These are phyloP conservation scores for Tylopilus vinaceipallidus DNA, from an alignment of 768 basidiomycete species.

Conservation along the genomic window DNA sequence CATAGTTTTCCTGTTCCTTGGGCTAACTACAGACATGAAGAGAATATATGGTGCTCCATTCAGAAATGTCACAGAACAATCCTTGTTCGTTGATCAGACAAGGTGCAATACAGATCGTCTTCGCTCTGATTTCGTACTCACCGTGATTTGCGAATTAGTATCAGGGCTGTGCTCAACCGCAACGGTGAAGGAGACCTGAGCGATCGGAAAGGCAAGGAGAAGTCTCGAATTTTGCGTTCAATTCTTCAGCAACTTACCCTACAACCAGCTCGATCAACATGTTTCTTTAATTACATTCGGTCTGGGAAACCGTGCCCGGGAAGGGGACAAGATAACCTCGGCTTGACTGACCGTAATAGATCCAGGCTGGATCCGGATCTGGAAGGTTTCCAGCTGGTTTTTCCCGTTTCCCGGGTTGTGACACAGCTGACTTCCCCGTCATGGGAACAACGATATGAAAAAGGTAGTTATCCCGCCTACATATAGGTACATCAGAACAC, in stretches of 20 bases:
- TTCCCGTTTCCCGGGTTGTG: not conserved
- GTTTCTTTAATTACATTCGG: not conserved
- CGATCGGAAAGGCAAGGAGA: not conserved
- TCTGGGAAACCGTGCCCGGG: not conserved
- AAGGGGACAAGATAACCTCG: not conserved
- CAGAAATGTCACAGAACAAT: not conserved
- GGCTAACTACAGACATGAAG: constrained; percentile 14
- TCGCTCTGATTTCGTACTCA: not conserved
- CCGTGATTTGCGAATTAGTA: not conserved
- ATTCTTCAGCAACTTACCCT: not conserved
- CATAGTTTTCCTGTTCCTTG: constrained; percentile 17
- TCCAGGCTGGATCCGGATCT: not conserved
- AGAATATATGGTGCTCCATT: constrained; percentile 11
- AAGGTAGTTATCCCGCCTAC: not conserved
- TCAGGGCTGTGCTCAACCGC: not conserved
- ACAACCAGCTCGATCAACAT: not conserved
- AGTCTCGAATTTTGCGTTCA: not conserved
- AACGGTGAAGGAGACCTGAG: not conserved
- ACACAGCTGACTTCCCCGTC: not conserved
- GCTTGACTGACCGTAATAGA: not conserved
- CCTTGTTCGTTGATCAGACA: not conserved
- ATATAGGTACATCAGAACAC: not conserved
- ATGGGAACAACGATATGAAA: not conserved
- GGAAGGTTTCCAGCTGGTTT: not conserved
- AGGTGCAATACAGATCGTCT: not conserved